Base-by-base conservation (phyloP, 345 rosid species). In the Moringa oleifera region DNA sequence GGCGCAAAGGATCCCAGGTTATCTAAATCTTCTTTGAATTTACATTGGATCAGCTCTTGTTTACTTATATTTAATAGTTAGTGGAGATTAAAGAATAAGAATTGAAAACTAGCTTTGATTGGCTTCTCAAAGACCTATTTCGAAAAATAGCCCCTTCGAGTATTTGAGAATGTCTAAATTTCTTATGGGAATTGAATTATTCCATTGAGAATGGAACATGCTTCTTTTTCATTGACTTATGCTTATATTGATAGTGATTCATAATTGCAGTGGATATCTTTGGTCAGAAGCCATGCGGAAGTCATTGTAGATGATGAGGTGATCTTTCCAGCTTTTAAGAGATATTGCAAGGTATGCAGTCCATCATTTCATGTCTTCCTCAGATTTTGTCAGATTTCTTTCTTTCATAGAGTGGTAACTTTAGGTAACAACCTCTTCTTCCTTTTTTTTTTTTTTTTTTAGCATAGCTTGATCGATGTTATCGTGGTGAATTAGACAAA, bases 1-100 rank as follows among this genome's bases (percentile, higher is more conserved):
- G 97, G 96, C 82, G 91, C 58, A 93, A 93, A 76, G 98, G 97
- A 65, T 93, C 96, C 22, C 98, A 93, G 94, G 98, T 89, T 33
- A 52, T 74, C 65, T 63, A 24, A 59, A 45, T 63, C 50, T 15
- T 18, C 36, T 56, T 65, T 52, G 53, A 33, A 28, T 53, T 58
- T 47, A 18, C 20, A 13, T 51, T 7, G 8, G 5, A 28, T 28
- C 33, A 28, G 33, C 6, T 41, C 47, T 41, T 41, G 47, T 28
- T 28, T 28, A 28, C 8, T 28, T 2, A n/a, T n/a, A n/a, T n/a
- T n/a, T n/a, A n/a, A n/a, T 41, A 41, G 47, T 41, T 41, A 41
- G 47, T 41, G 12, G 47, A 41, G 47, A 1, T 11, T 41, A 15
- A 41, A 41, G 47, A 41, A 1, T 16, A 9, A 5, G 47, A 41